phyloP scores from a whole-genome alignment of 2,329 filamentous ascomycete genomes.

The Fusarium chuoi region DNA sequence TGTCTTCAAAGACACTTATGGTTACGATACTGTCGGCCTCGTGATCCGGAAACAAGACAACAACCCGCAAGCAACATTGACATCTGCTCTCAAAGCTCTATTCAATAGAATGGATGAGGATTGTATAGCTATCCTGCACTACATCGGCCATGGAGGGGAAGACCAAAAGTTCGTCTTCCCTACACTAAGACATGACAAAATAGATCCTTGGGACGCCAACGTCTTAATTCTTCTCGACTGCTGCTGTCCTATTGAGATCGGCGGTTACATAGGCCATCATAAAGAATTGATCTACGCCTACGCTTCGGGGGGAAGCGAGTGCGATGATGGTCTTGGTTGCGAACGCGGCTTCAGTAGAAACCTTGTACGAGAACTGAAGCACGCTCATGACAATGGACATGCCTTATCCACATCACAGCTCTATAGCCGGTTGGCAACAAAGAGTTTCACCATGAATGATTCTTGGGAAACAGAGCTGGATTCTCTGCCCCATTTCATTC shows the following conservation, averaged over 20 bases:
- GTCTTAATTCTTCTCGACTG: background rate
- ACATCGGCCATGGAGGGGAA: background rate
- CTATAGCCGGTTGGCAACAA: background rate
- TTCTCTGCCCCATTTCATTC: background rate
- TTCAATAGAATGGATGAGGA: background rate
- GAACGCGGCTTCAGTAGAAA: background rate
- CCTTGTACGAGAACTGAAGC: background rate
- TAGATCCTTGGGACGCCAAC: background rate
- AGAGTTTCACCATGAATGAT: background rate
- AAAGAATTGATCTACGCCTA: background rate
- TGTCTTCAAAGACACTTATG: background rate
- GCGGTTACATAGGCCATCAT: background rate
- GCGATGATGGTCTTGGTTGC: background rate
- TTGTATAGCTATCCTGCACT: background rate
- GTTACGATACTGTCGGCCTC: background rate
- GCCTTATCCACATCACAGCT: background rate
- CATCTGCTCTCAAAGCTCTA: background rate
- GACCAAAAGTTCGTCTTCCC: background rate
- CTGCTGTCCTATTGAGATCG: background rate
- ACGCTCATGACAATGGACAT: background rate
- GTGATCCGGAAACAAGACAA: background rate
- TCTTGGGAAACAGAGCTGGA: background rate
- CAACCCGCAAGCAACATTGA: background rate
- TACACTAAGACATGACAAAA: background rate
- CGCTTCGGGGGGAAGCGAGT: background rate